phyloP scores from a whole-genome alignment of 345 rosid species.

The Euphorbia pulcherrima region DNA sequence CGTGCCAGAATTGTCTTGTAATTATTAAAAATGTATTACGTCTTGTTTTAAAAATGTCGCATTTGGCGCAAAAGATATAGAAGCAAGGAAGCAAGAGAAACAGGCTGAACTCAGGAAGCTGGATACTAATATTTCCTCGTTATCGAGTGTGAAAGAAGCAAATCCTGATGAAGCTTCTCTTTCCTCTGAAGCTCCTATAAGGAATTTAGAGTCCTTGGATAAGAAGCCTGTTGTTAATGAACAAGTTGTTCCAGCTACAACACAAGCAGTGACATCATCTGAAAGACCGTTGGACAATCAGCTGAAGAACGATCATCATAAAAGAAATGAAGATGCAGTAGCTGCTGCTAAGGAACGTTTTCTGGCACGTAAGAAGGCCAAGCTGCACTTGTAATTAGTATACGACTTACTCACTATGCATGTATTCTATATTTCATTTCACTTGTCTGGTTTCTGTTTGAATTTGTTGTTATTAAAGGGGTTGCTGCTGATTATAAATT shows the following conservation, averaged over 20 bases:
- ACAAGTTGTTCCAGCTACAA: conserved; percentile 23
- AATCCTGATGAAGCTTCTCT: conserved; percentile 24
- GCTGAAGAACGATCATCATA: conserved; percentile 50
- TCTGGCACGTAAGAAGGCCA: conserved; percentile 70
- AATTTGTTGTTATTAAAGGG: background rate
- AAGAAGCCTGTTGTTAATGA: conserved; percentile 21
- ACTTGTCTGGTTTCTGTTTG: background rate
- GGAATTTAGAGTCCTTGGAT: conserved; percentile 33
- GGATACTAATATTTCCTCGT: conserved; percentile 25
- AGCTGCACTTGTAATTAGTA: conserved; percentile 28
- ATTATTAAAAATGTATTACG: too few species aligned
- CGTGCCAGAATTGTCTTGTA: background rate
- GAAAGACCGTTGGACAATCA: conserved; percentile 35
- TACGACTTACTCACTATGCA: background rate
- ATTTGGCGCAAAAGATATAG: conserved; percentile 50
- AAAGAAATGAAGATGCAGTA: conserved; percentile 58
- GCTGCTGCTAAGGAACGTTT: conserved; percentile 80
- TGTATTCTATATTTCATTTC: background rate
- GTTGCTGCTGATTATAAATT: background rate
- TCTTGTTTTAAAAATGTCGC: conserved; percentile 92
- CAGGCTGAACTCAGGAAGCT: conserved; percentile 35
- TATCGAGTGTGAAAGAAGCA: conserved; percentile 26
- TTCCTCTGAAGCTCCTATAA: conserved; percentile 5
- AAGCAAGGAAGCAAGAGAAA: conserved; percentile 43
- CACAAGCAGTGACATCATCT: conserved; percentile 25